Conservation (phyloP, 768 basidiomycete genomes). For the Boletus vinaceobasis region DNA sequence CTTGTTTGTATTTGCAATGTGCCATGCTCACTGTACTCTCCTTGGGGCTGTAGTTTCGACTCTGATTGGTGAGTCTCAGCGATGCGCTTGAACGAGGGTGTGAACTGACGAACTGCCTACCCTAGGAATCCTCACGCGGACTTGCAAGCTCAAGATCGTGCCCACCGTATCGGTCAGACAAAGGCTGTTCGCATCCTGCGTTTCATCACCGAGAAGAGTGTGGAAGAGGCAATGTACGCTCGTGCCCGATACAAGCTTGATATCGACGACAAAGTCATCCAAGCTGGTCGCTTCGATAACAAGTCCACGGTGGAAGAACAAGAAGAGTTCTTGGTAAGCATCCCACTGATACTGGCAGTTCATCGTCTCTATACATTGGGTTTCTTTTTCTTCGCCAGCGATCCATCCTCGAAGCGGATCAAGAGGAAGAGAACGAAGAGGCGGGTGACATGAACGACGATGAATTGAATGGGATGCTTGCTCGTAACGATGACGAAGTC, state of each 20-base stretch:
- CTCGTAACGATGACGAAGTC: slow-evolving; percentile 78
- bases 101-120: slow-evolving; percentile 1
- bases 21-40: slow-evolving; percentile 7
- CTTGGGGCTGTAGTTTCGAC: slow-evolving; percentile 54
- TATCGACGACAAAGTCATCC: slow-evolving; percentile 99
- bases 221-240: slow-evolving; percentile 97
- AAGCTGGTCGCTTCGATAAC: slow-evolving; percentile 98
- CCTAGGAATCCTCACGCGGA: slow-evolving; percentile 96
- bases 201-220: slow-evolving; percentile 96
- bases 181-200: slow-evolving; percentile 95
- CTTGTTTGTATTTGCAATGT: neutral
- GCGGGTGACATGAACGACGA: slow-evolving; percentile 92
- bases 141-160: slow-evolving; percentile 98
- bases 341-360: neutral
- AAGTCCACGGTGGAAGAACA: slow-evolving; percentile 98
- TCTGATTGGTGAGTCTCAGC: slow-evolving; percentile 55
- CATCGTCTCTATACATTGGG: neutral
- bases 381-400: slow-evolving; percentile 46
- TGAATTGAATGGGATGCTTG: slow-evolving; percentile 90
- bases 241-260: slow-evolving; percentile 95
- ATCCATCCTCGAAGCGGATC: slow-evolving; percentile 85
- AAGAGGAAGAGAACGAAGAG: slow-evolving; percentile 87
- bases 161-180: slow-evolving; percentile 99
- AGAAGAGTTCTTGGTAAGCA: slow-evolving; percentile 83
- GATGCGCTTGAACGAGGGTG: neutral